Base-by-base conservation (phyloP, 305 asterid genomes). In the Fraxinus xanthoxyloides region DNA sequence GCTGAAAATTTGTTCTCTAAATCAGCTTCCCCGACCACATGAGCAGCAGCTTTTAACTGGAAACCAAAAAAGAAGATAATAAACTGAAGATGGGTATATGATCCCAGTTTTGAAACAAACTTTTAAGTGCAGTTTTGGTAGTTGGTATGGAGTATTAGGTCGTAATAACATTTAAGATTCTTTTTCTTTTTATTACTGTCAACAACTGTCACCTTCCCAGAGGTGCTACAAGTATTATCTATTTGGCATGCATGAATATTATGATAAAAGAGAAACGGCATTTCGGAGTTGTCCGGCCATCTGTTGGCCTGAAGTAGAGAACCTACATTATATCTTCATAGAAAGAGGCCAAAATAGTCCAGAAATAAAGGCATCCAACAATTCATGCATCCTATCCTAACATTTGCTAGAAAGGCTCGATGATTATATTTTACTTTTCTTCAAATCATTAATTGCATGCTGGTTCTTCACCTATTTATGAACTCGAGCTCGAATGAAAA, bases 11-110 rank as follows among this genome's bases (percentile, higher is more conserved):
- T 96, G 61, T 93, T 85, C 93, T 93, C 98, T 77, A 96, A 85
- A 79, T 83, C 92, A 63, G 81, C 85, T 88, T 96, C 98, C 77
- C 98, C 98, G 8, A 92, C 98, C 0, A 98, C 99, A 77, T 89
- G 92, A 30, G 98, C 97, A 51, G 98, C 97, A 75, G 87, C 93
- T 88, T 92, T 92, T 88, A 96, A 87, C 99, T 96, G 86, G 51
- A 84, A 81, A 56, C 3, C 34, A 48, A 17, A 48, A 48, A 51
- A 4, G 19, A 17, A 17, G 61, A 51, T 17, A 51, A 12, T 51
- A 51, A 51, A 51, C 23, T 51, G 61, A 51, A 51, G 0, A 51
- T 51, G 61, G 61, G 61, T 5, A 51, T 51, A 51, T 51, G 61
- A 51, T 51, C 21, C 61, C 21, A 2, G 61, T 48, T 23, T 48